phyloP scores from a whole-genome alignment of 129 eudicot species.

The Escallonia herrerae region DNA sequence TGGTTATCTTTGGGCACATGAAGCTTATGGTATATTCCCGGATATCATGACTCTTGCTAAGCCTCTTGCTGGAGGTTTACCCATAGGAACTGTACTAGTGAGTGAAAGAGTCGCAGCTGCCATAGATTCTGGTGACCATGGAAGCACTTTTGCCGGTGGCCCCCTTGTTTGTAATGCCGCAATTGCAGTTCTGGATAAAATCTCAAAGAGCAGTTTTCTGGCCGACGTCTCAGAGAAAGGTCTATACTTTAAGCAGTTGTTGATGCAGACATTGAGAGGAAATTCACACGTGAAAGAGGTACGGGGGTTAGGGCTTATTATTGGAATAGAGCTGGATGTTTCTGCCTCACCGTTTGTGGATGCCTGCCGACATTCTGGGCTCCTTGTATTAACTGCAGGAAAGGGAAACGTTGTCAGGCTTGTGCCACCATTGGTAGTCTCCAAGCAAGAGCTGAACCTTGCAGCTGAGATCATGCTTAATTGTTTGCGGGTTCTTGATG shows the following conservation, averaged over 20 bases:
- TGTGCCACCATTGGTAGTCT: slow-evolving; percentile 72
- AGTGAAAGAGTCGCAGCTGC: slow-evolving; percentile 61
- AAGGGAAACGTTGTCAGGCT: slow-evolving; percentile 79
- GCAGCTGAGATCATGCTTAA: slow-evolving; percentile 54
- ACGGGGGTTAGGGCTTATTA: slow-evolving; percentile 68
- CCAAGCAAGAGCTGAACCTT: slow-evolving; percentile 45
- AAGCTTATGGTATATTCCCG: slow-evolving; percentile 63
- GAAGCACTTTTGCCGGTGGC: slow-evolving; percentile 90
- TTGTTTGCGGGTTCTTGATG: slow-evolving; percentile 71
- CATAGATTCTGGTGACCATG: slow-evolving; percentile 72
- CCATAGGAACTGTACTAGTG: slow-evolving; percentile 78
- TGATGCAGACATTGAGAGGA: slow-evolving; percentile 37
- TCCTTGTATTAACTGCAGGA: slow-evolving; percentile 74
- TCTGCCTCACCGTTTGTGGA: slow-evolving; percentile 61
- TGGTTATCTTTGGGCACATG: slow-evolving; percentile 88
- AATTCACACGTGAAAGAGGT: slow-evolving; percentile 61
- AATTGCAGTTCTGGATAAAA: slow-evolving; percentile 64
- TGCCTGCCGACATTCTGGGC: slow-evolving; percentile 66
- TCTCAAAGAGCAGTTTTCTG: slow-evolving; percentile 57
- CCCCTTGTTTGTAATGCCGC: slow-evolving; percentile 88
- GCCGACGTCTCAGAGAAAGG: slow-evolving; percentile 57
- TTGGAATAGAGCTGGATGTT: slow-evolving; percentile 79
- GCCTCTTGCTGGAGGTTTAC: slow-evolving; percentile 93
- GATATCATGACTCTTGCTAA: slow-evolving; percentile 94
- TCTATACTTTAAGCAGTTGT: slow-evolving; percentile 42